Evolutionary conservation across 2,329 filamentous ascomycete species (phyloP).

Genomic region (Curvularia spicifera): DNA sequence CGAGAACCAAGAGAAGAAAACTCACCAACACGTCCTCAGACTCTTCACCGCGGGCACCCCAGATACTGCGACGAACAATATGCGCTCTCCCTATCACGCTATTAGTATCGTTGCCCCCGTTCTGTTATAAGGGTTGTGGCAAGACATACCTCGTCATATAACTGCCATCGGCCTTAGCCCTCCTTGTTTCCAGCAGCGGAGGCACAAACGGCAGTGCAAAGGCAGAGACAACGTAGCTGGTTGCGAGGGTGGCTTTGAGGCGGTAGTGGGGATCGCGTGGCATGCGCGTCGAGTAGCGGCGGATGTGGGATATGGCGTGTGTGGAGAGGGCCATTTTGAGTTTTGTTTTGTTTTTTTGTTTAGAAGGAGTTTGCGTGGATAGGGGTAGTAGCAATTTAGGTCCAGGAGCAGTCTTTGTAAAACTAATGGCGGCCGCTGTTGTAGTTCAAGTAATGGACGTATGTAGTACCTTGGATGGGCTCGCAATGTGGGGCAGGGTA

Average conservation of each 20-base stretch:
- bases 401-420: too few relatives aligned
- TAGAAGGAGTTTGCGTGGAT: too few relatives aligned
- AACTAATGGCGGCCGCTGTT: too few relatives aligned
- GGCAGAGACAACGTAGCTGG: conserved; percentile 47
- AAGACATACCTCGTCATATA: conserved; percentile 47
- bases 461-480: background rate
- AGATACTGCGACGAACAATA: conserved; percentile 38
- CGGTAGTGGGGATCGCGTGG: conserved; percentile 46
- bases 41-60: conserved; percentile 31
- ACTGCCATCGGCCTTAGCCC: conserved; percentile 47
- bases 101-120: conserved; percentile 8
- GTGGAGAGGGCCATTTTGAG: conserved; percentile 41
- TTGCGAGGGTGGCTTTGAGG: conserved; percentile 47
- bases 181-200: conserved; percentile 47
- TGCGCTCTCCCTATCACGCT: conserved; percentile 28
- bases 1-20: background rate
- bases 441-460: background rate
- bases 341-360: background rate
- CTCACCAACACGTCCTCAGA: background rate
- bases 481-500: conserved; percentile 1
- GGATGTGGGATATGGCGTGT: conserved; percentile 41
- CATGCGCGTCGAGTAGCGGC: conserved; percentile 46
- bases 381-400: too few relatives aligned
- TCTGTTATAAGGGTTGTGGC: too few relatives aligned
- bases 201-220: conserved; percentile 51